Conservation (phyloP, 179 eudicot species). For the Sideroxylon spinosum region DNA sequence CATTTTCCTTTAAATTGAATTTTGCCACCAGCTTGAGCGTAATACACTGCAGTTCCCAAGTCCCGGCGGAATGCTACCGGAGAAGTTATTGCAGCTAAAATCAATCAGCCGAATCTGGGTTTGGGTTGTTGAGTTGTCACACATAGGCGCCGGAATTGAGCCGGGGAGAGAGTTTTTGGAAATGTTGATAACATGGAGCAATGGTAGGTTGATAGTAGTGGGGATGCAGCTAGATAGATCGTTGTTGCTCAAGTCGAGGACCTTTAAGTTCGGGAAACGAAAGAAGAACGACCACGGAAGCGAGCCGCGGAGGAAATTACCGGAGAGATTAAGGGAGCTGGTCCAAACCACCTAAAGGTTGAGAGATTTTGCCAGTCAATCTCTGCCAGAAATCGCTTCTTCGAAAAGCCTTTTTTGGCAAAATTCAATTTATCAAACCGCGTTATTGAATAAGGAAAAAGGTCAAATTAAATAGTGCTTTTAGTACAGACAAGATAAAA, state of each 20-base stretch:
- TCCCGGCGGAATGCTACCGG: slow-evolving; percentile 28
- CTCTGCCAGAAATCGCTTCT: no score
- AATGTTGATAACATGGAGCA: slow-evolving; percentile 26
- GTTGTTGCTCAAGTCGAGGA: slow-evolving; percentile 40
- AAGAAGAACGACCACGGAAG: slow-evolving; percentile 32
- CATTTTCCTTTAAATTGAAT: no score
- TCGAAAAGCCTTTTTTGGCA: no score
- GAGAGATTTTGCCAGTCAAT: slow-evolving; percentile 31
- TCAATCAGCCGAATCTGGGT: slow-evolving; percentile 20
- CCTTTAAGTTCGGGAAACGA: slow-evolving; percentile 26
- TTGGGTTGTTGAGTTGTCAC: slow-evolving; percentile 19
- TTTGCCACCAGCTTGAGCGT: no score
- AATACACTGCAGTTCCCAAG: slow-evolving; percentile 35
- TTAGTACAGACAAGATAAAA: no score
- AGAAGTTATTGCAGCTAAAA: slow-evolving; percentile 21
- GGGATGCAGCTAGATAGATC: slow-evolving; percentile 29
- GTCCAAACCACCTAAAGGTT: slow-evolving; percentile 28
- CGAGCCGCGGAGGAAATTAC: slow-evolving; percentile 29
- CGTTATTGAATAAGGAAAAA: no score
- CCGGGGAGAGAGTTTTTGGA: slow-evolving; percentile 29
- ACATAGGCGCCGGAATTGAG: slow-evolving; percentile 28
- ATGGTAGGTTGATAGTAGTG: slow-evolving; percentile 25
- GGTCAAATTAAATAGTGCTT: no score
- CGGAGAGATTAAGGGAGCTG: slow-evolving; percentile 46
- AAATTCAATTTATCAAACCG: no score